Evolutionary conservation across 2,329 filamentous ascomycete genomes (phyloP).

Genomic region (Hymenoscyphus salicellus): DNA sequence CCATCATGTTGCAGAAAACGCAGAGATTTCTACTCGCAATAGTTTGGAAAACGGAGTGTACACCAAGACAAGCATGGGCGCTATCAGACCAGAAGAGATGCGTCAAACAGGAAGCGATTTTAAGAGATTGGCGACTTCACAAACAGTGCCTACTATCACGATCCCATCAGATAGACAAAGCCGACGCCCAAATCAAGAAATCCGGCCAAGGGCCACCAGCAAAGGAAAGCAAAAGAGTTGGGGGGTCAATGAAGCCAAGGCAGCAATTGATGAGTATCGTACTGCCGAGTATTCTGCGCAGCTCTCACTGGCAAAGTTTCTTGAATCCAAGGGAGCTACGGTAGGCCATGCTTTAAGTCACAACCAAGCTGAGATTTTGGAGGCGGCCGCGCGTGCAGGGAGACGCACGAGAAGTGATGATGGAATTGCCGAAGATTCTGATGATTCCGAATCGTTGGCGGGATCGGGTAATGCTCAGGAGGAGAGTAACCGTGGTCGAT

Average conservation of each 20-base stretch:
- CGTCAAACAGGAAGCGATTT: background rate
- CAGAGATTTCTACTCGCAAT: background rate
- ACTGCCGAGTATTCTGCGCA: background rate
- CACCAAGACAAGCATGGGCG: background rate
- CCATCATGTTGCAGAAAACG: slow-evolving; percentile 1
- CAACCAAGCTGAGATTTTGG: background rate
- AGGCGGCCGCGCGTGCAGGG: background rate
- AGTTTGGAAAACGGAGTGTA: background rate
- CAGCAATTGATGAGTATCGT: background rate
- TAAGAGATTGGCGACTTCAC: background rate
- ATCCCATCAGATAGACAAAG: background rate
- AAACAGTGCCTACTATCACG: background rate
- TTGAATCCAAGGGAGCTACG: background rate
- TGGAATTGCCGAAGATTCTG: background rate
- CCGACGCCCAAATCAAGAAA: background rate
- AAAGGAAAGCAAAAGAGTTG: too few species aligned
- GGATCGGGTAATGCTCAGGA: background rate
- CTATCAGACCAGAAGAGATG: background rate
- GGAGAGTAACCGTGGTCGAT: background rate
- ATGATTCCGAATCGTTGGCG: background rate
- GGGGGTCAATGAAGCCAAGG: background rate
- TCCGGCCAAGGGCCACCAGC: too few species aligned
- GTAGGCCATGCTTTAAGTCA: background rate
- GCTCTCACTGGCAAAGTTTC: background rate
- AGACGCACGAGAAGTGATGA: slow-evolving; percentile 1